Conservation (phyloP, 1,284 basidiomycete genomes). For the Microbotryomycetes sp. region DNA sequence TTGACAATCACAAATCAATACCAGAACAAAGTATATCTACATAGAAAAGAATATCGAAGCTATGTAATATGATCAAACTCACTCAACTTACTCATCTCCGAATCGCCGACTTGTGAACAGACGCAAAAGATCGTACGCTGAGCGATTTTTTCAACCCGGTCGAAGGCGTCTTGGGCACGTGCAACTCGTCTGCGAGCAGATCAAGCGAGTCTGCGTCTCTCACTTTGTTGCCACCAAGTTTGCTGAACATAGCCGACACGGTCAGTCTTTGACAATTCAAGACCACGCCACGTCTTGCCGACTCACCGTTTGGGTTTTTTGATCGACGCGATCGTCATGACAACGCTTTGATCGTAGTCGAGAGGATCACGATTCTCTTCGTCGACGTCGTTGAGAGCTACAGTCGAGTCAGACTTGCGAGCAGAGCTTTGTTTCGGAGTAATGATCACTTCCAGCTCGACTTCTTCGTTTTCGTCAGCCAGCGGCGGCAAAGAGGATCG, state of each 20-base stretch:
- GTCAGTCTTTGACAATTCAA: neutral
- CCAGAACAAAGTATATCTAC: too few species aligned
- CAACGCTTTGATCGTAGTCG: neutral
- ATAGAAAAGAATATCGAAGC: too few species aligned
- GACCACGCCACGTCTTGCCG: too few species aligned
- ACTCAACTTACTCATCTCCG: constrained; percentile 7
- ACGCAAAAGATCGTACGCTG: neutral
- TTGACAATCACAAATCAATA: too few species aligned
- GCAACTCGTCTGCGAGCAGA: neutral
- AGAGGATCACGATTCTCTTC: neutral
- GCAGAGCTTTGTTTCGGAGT: neutral
- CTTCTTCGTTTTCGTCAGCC: neutral
- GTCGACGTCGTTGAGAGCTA: neutral
- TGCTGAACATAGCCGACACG: neutral
- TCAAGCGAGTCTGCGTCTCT: neutral
- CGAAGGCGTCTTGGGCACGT: neutral
- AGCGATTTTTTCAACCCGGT: neutral
- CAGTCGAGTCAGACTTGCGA: neutral
- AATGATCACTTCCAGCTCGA: neutral
- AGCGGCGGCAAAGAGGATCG: neutral
- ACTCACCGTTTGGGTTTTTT: neutral
- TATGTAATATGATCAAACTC: too few species aligned
- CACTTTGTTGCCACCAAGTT: neutral
- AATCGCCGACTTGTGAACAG: neutral
- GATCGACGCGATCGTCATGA: neutral